Evolutionary conservation across 768 basidiomycete genomes (phyloP), one percentile per base, ranked within the genome.

Genomic region (Mycena maculata): DNA sequence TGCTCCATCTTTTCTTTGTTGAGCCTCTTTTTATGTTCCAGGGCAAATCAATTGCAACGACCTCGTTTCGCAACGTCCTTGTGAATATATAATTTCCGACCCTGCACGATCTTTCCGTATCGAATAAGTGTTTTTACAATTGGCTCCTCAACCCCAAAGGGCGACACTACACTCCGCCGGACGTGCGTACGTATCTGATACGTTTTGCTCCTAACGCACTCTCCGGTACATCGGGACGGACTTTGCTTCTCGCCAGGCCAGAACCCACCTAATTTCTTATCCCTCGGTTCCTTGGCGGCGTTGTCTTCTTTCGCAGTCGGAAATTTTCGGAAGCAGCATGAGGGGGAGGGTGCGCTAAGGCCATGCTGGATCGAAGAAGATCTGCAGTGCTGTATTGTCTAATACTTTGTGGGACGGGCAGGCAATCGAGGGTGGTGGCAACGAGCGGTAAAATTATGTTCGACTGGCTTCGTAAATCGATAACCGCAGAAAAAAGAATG

Each of bases 241-340:
- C 56, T 36, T 38, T n/a, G 45, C 58, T 60, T 61, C 59, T 55
- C 28, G 52, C 50, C 28, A 55, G 45, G 54, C 45, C 47, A 54
- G 50, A 60, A 59, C 41, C 49, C 36, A 39, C 41, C 20, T 36
- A 18, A 41, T 41, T 45, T 36, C 47, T 23, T 58, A 53, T 47
- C 50, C n/a, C 50, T 60, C 58, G 58, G 65, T 67, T 67, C 65
- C 65, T 67, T 39, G 47, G 54, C 54, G n/a, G n/a, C n/a, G n/a
- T n/a, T 63, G 31, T 53, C 38, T 27, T 45, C 52, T 33, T 38
- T 38, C 25, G n/a, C 33, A 36, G 33, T 49, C 30, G 41, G 36
- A 20, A 15, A 44, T n/a, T 42, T 27, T 30, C 59, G 59, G 47
- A 31, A 39, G 45, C 33, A 27, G 13, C 65, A 67, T 67, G 65